These are phyloP conservation scores for Andrographis paniculata DNA, from an alignment of 305 asterid species.

Conservation along the genomic window DNA sequence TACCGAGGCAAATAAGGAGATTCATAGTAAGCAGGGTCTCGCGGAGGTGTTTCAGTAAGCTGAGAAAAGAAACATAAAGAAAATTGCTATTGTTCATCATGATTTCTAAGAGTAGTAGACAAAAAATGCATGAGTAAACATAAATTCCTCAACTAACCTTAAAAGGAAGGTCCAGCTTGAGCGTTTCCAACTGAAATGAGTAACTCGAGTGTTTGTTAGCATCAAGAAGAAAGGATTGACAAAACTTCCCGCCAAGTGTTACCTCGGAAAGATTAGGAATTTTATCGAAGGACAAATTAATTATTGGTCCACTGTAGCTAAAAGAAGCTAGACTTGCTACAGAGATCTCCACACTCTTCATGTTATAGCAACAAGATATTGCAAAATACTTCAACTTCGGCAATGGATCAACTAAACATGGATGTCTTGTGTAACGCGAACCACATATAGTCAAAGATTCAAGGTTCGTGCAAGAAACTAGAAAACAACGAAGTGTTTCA, in stretches of 20 bases:
- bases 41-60: too few relatives aligned
- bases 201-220: conserved; percentile 12
- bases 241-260: conserved; percentile 1
- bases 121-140: too few relatives aligned
- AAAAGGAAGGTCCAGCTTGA: background rate
- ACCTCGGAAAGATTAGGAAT: conserved; percentile 11
- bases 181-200: conserved; percentile 9
- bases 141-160: too few relatives aligned
- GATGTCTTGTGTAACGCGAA: background rate
- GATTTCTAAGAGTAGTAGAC: too few relatives aligned
- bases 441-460: background rate
- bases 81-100: too few relatives aligned
- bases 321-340: background rate
- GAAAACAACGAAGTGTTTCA: background rate
- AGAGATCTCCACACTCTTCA: conserved; percentile 2
- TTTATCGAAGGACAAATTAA: background rate
- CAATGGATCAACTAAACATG: conserved; percentile 7
- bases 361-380: background rate
- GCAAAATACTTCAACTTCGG: conserved; percentile 4
- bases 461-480: background rate
- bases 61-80: too few relatives aligned
- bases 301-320: background rate
- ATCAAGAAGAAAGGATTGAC: conserved; percentile 3
- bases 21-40: too few relatives aligned
- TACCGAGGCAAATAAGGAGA: conserved; percentile 10